Conservation (phyloP, 2,329 filamentous ascomycete genomes). For the Daldinia sp. region DNA sequence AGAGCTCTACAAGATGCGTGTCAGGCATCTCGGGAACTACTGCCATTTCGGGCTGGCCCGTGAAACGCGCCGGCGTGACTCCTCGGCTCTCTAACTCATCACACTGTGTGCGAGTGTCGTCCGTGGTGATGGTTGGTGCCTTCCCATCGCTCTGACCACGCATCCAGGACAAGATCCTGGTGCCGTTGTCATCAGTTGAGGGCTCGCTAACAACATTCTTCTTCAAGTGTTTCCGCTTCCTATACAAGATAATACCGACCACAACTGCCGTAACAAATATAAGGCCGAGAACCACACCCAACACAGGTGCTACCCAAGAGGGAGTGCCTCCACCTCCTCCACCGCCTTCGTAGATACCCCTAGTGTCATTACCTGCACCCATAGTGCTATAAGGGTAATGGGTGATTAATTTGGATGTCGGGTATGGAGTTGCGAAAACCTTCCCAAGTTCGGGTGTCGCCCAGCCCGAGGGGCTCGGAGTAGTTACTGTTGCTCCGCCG, state of each 20-base stretch:
- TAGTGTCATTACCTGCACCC: constrained; percentile 48
- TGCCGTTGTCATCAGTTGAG: constrained; percentile 60
- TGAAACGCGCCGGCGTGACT: constrained; percentile 40
- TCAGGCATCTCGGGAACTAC: constrained; percentile 57
- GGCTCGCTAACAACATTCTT: constrained; percentile 52
- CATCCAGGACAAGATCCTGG: constrained; percentile 66
- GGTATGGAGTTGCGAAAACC: constrained; percentile 69
- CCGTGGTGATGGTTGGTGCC: constrained; percentile 59
- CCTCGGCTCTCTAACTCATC: constrained; percentile 56
- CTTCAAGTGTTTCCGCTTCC: constrained; percentile 60
- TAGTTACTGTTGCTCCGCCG: constrained; percentile 77
- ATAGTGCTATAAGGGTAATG: constrained; percentile 70
- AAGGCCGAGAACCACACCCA: constrained; percentile 71
- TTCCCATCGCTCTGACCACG: constrained; percentile 57
- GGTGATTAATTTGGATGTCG: constrained; percentile 65
- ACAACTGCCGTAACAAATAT: constrained; percentile 65
- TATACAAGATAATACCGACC: constrained; percentile 65
- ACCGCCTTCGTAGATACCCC: constrained; percentile 41
- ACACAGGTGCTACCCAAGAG: constrained; percentile 69
- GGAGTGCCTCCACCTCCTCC: constrained; percentile 60
- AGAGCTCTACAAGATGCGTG: constrained; percentile 61
- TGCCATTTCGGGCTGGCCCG: constrained; percentile 25
- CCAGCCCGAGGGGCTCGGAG: constrained; percentile 71
- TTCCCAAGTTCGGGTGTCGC: constrained; percentile 59
- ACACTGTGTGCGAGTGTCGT: constrained; percentile 55